Evolutionary conservation across 2,329 filamentous ascomycete genomes (phyloP).

Genomic region (Diaporthe citri): DNA sequence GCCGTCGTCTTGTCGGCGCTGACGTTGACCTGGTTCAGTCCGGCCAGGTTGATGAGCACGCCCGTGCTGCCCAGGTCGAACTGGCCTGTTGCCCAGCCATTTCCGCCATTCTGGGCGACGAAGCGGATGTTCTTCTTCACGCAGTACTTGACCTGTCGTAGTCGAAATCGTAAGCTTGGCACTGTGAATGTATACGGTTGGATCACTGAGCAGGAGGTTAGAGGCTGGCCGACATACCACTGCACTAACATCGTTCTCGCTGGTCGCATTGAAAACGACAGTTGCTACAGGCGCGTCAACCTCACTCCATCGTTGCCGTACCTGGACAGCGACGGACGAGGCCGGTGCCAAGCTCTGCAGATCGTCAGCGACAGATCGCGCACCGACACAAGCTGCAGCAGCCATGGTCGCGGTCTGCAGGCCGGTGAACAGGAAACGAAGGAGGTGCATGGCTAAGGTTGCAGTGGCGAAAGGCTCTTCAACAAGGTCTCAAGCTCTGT

Average conservation of each 20-base stretch:
- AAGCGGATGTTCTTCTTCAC: constrained; percentile 41
- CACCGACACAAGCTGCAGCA: background rate
- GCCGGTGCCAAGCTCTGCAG: constrained; percentile 3
- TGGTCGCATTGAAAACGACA: constrained; percentile 12
- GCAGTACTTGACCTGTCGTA: constrained; percentile 13
- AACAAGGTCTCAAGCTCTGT: background rate
- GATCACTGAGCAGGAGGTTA: background rate
- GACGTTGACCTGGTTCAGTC: constrained; percentile 43
- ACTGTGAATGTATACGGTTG: background rate
- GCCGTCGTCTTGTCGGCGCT: constrained; percentile 43
- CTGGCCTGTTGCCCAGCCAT: constrained; percentile 44
- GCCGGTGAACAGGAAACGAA: background rate
- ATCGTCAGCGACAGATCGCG: constrained; percentile 2
- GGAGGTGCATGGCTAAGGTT: constrained; percentile 1
- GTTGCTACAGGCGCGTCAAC: background rate
- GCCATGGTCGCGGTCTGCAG: background rate
- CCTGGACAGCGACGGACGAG: constrained; percentile 7
- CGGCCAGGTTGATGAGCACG: constrained; percentile 44
- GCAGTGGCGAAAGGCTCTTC: background rate
- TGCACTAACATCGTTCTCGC: constrained; percentile 1
- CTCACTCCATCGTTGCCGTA: constrained; percentile 3
- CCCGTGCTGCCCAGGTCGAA: constrained; percentile 41
- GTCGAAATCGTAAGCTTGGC: background rate
- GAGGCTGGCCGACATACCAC: background rate
- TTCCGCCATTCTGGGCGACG: constrained; percentile 44